Percentiles rank a stretch among this genome's conserved stretches.
Conservation (phyloP, 1,139 yeast genomes). For the Ogataea hybrid region DNA sequence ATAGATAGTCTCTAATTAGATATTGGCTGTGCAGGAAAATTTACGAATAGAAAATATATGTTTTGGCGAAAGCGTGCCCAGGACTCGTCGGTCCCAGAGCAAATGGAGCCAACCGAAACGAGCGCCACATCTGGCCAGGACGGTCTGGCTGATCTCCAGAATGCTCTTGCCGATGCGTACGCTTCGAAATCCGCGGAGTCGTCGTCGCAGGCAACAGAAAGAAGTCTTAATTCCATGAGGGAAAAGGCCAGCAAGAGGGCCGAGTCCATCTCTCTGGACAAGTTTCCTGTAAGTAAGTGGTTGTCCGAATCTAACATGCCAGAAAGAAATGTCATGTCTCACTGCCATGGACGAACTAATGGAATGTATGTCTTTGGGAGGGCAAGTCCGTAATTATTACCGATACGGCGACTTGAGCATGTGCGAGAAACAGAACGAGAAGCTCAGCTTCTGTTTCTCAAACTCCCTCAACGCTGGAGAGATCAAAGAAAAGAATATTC, state of each 20-base stretch:
- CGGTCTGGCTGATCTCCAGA: constrained; percentile 9
- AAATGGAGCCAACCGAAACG: neutral
- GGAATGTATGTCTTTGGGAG: constrained; percentile 86
- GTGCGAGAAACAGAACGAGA: constrained; percentile 68
- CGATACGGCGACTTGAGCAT: constrained; percentile 74
- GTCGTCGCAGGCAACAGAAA: neutral
- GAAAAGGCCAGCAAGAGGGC: constrained; percentile 28
- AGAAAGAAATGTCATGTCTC: constrained; percentile 60
- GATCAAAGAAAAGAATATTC: constrained; percentile 52
- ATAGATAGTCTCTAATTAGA: constrained; percentile 2
- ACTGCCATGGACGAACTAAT: constrained; percentile 86
- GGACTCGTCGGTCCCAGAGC: neutral
- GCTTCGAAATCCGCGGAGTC: constrained; percentile 22
- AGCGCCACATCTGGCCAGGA: neutral
- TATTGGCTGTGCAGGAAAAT: constrained; percentile 9
- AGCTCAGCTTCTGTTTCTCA: constrained; percentile 76
- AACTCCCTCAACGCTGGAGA: constrained; percentile 52
- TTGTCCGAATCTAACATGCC: constrained; percentile 13
- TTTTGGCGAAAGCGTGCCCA: constrained; percentile 21
- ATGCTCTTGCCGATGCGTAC: constrained; percentile 18
- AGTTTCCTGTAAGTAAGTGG: constrained; percentile 32
- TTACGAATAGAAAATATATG: constrained; percentile 9
- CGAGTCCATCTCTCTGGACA: constrained; percentile 23
- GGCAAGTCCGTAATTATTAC: constrained; percentile 79
- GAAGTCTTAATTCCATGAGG: constrained; percentile 18